Evolutionary conservation across 2,329 filamentous ascomycete genomes (phyloP).

Genomic region (Alternaria dauci): DNA sequence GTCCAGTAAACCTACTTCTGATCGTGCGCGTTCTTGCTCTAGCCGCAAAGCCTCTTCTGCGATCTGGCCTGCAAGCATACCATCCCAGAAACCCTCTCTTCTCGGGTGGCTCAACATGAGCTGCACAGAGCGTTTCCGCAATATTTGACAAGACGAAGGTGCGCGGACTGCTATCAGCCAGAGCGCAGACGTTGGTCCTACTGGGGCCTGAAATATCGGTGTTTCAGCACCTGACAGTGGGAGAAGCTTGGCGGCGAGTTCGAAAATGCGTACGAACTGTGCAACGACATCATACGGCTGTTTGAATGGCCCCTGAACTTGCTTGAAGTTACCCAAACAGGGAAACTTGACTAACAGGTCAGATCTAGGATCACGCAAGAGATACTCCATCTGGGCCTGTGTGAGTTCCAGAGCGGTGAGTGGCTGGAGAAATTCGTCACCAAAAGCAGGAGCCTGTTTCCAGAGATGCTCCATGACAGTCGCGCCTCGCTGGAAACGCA

Average conservation of each 20-base stretch:
- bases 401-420: constrained; percentile 23
- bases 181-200: constrained; percentile 36
- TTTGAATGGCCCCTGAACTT: constrained; percentile 20
- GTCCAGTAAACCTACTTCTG: constrained; percentile 11
- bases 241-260: constrained; percentile 23
- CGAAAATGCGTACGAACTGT: constrained; percentile 28
- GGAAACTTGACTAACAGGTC: constrained; percentile 21
- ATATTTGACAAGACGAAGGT: constrained; percentile 23
- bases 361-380: constrained; percentile 20
- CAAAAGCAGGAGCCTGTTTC: neutral
- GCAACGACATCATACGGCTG: constrained; percentile 27
- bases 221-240: constrained; percentile 13
- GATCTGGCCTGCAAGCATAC: constrained; percentile 67
- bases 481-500: constrained; percentile 18
- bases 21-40: constrained; percentile 36
- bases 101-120: constrained; percentile 40
- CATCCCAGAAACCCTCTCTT: constrained; percentile 62
- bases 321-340: constrained; percentile 15
- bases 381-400: constrained; percentile 24
- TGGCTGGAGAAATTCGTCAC: constrained; percentile 6
- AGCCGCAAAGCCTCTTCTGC: constrained; percentile 36
- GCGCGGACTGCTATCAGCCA: constrained; percentile 38
- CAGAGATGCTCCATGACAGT: constrained; percentile 15
- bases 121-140: constrained; percentile 37
- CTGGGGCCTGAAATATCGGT: constrained; percentile 39